A percentile compares a stretch with the other conserved stretches of the same genome.
These are phyloP conservation scores for Zopfochytrium polystomum DNA, from an alignment of 371 early-diverging fungal species.

Conservation along the genomic window DNA sequence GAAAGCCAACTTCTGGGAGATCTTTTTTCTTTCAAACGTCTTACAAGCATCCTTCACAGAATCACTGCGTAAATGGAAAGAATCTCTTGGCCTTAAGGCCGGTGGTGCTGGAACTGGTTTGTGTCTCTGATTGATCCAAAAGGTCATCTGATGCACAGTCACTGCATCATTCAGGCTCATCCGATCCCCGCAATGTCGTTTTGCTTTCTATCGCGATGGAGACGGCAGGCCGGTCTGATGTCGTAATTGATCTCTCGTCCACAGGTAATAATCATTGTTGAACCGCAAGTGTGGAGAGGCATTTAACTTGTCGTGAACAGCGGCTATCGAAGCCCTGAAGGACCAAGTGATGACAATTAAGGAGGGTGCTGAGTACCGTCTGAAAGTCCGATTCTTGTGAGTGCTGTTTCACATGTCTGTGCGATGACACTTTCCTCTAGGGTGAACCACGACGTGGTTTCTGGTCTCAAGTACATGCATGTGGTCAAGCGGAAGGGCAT, in stretches of 20 bases:
- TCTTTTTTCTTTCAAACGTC: too few species aligned
- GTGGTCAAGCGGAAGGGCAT: slow-evolving; percentile 86
- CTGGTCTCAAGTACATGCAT: slow-evolving; percentile 92
- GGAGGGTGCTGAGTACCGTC: slow-evolving; percentile 89
- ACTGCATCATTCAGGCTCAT: slow-evolving; percentile 34
- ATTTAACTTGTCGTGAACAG: slow-evolving; percentile 12
- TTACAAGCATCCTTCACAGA: too few species aligned
- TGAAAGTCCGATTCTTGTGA: slow-evolving; percentile 86
- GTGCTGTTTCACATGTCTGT: not conserved
- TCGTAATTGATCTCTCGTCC: slow-evolving; percentile 79
- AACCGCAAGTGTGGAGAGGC: not conserved
- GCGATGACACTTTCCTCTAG: slow-evolving; percentile 33
- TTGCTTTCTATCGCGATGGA: slow-evolving; percentile 78
- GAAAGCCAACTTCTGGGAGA: too few species aligned
- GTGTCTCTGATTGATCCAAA: slow-evolving; percentile 33
- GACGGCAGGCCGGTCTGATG: slow-evolving; percentile 76
- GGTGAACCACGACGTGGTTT: slow-evolving; percentile 91
- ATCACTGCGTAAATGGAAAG: slow-evolving; percentile 94
- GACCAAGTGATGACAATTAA: slow-evolving; percentile 81
- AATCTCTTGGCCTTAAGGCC: slow-evolving; percentile 76
- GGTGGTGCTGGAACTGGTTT: slow-evolving; percentile 45
- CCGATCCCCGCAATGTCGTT: slow-evolving; percentile 74
- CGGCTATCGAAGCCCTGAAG: slow-evolving; percentile 57
- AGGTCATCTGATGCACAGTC: slow-evolving; percentile 34
- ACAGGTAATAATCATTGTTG: slow-evolving; percentile 42